These are phyloP conservation scores for Aspergillus haitiensis DNA, from an alignment of 495 filamentous ascomycete species.

Conservation along the genomic window DNA sequence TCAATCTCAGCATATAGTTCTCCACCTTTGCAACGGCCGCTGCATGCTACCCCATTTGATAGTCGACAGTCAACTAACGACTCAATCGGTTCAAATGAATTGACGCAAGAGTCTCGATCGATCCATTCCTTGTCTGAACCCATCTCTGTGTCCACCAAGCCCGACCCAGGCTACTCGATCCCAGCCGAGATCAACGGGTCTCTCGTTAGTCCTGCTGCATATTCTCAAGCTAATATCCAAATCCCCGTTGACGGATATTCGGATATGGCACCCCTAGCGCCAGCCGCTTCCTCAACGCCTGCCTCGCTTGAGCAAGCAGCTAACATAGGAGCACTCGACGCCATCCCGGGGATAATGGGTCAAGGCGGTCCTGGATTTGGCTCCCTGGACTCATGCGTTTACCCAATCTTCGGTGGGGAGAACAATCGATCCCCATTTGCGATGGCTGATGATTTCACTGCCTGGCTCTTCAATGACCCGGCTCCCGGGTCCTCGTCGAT, in stretches of 20 bases:
- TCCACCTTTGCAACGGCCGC: slow-evolving; percentile 19
- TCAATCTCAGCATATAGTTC: slow-evolving; percentile 23
- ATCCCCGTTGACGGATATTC: slow-evolving; percentile 33
- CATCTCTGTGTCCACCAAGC: slow-evolving; percentile 2
- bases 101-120: slow-evolving; percentile 18
- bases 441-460: slow-evolving; percentile 89
- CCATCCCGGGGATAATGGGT: slow-evolving; percentile 34
- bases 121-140: slow-evolving; percentile 17
- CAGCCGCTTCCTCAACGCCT: slow-evolving; percentile 21
- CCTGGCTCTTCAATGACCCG: slow-evolving; percentile 81
- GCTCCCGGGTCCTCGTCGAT: slow-evolving; percentile 34
- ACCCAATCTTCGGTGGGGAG: slow-evolving; percentile 83
- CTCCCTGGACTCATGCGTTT: slow-evolving; percentile 65
- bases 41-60: slow-evolving; percentile 8
- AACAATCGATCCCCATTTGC: slow-evolving; percentile 84
- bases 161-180: slow-evolving; percentile 28
- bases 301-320: slow-evolving; percentile 19
- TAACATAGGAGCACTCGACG: slow-evolving; percentile 28
- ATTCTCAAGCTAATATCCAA: slow-evolving; percentile 26
- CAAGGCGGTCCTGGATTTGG: slow-evolving; percentile 53
- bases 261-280: slow-evolving; percentile 29
- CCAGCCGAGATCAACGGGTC: slow-evolving; percentile 32
- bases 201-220: slow-evolving; percentile 24
- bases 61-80: slow-evolving; percentile 17
- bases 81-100: slow-evolving; percentile 21